phyloP scores from a whole-genome alignment of 2,329 filamentous ascomycete species.

The Nemania bipapillata region DNA sequence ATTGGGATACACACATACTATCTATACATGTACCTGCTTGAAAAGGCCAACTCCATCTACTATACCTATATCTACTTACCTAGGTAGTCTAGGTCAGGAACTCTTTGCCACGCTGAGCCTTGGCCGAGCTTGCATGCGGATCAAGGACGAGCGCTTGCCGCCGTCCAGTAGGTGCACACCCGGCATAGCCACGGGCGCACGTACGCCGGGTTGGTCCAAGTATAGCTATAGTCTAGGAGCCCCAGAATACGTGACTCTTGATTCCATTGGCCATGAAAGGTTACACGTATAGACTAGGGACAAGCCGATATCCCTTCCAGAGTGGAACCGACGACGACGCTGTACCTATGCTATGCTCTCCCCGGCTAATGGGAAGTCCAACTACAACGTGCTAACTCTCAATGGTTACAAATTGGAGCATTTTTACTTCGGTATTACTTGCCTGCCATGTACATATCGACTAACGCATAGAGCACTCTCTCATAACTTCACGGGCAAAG shows the following conservation, averaged over 20 bases:
- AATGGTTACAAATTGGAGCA: background rate
- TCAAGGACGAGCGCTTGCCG: constrained; percentile 22
- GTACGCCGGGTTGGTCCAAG: constrained; percentile 1
- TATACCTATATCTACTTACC: too few relatives aligned
- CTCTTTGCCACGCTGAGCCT: too few relatives aligned
- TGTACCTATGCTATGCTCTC: background rate
- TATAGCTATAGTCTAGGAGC: constrained; percentile 18
- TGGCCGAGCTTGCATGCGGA: constrained; percentile 29
- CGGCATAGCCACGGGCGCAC: constrained; percentile 4
- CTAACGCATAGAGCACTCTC: constrained; percentile 1
- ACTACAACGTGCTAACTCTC: constrained; percentile 3
- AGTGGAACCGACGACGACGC: constrained; percentile 15
- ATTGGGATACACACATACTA: too few relatives aligned
- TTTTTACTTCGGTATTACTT: constrained; percentile 8
- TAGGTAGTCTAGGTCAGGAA: too few relatives aligned
- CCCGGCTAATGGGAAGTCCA: constrained; percentile 2
- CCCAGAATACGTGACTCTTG: constrained; percentile 10
- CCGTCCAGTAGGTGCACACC: constrained; percentile 21
- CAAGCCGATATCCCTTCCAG: background rate
- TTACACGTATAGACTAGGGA: constrained; percentile 33
- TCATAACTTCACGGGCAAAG: background rate
- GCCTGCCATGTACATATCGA: background rate
- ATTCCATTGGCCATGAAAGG: constrained; percentile 30
- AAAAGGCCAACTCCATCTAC: too few relatives aligned
- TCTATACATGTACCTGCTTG: too few relatives aligned